Evolutionary conservation across 2,329 filamentous ascomycete species (phyloP), one percentile per base, ranked within the genome.

Genomic region (Aurifilum marmelostoma): DNA sequence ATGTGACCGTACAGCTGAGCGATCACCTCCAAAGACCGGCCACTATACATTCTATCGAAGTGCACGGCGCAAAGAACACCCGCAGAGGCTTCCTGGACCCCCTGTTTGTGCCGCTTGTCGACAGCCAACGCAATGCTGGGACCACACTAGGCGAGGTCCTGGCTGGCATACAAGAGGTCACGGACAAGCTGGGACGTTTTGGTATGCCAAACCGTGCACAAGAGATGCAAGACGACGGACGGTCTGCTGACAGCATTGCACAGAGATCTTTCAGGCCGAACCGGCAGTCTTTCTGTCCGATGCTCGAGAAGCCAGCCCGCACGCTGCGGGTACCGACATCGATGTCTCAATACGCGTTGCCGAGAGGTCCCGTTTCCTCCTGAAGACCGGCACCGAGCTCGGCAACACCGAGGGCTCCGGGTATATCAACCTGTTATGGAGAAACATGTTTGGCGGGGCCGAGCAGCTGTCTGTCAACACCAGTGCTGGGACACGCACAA

Each of bases 321-420:
- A 89, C 8, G 88, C 90, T 12, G 89, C 89, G 1, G 88, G 91
- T 2, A 93, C 89, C 67, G 93, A 97, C 77, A 80, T 98, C 73
- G 91, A 95, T 73, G 87, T 97, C 66, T 92, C 91, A 75, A 86
- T 97, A 68, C 89, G 88, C 66, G 91, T 92, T 29, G 85, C 87
- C 71, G 95, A 99, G 80, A 90, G 92, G 73, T 91, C 92, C 41
- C 90, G 92, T 52, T 88, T 98, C 76, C 89, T 94, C 69, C 87
- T 98, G 75, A 97, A 97, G 83, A 97, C 94, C 0, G 96, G 96
- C 70, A 98, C 96, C 11, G 95, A 98, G 77, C 86, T 97, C 60
- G 96, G 96, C 72, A 97, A 97, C 76, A 90, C 93, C 29, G 96
- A 99, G 80, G 96, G 95, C 47, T 97, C 94, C 9, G 95, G 94